Conservation (phyloP, 176 grass and related monocot genomes). For the Thinopyrum elongatum region DNA sequence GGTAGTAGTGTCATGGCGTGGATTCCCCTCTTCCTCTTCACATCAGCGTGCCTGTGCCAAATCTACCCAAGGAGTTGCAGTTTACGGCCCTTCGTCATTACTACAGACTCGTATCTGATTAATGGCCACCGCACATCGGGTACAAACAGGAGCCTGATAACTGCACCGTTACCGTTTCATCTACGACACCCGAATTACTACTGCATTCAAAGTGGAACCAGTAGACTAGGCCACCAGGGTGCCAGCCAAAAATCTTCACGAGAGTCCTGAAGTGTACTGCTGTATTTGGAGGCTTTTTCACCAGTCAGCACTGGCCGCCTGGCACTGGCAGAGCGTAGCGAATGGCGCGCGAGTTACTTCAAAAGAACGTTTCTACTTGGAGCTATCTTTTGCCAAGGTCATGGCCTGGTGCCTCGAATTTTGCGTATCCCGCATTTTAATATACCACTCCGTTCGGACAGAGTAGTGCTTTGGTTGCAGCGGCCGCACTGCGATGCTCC, state of each 20-base stretch:
- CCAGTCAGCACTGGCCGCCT: background rate
- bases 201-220: background rate
- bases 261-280: background rate
- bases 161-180: background rate
- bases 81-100: background rate
- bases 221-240: background rate
- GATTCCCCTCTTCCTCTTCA: slow-evolving; percentile 18
- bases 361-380: slow-evolving; percentile 10
- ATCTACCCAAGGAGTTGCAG: background rate
- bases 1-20: background rate
- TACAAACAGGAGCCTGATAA: background rate
- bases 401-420: background rate
- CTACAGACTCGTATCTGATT: background rate
- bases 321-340: background rate
- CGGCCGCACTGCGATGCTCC: background rate
- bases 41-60: background rate
- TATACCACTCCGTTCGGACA: background rate
- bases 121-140: background rate
- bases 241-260: background rate
- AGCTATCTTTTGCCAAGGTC: background rate
- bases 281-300: background rate
- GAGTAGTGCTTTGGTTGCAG: slow-evolving; percentile 1
- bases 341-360: background rate
- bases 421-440: background rate
- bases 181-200: background rate